Conservation (phyloP, 805 yeast species). For the Torulaspora quercuum region DNA sequence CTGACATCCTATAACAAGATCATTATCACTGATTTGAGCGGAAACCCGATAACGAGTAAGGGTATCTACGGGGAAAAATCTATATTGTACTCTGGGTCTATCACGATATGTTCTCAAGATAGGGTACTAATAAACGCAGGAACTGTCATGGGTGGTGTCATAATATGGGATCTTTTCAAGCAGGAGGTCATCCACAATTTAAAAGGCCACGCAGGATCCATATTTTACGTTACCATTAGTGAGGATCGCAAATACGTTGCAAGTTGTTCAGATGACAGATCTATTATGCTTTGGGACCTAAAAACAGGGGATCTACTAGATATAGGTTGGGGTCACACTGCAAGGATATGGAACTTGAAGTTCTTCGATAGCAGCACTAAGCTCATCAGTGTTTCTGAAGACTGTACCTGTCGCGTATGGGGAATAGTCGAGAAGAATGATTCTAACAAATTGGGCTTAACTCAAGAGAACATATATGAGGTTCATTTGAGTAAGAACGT, state of each 20-base stretch:
- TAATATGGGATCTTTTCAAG: conserved; percentile 63
- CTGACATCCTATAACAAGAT: conserved; percentile 76
- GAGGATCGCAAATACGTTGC: conserved; percentile 51
- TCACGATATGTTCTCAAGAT: conserved; percentile 44
- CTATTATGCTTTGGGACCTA: conserved; percentile 73
- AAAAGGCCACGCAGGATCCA: conserved; percentile 84
- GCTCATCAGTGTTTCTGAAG: conserved; percentile 76
- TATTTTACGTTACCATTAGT: conserved; percentile 73
- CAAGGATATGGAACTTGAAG: conserved; percentile 83
- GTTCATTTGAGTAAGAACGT: conserved; percentile 82
- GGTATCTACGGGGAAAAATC: conserved; percentile 65
- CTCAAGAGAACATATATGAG: conserved; percentile 46
- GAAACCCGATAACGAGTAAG: conserved; percentile 29
- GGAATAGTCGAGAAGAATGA: conserved; percentile 34
- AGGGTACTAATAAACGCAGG: conserved; percentile 73
- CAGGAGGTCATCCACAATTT: conserved; percentile 50
- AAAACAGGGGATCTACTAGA: conserved; percentile 56
- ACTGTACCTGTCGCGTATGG: conserved; percentile 84
- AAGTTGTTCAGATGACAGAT: conserved; percentile 92
- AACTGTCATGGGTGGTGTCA: conserved; percentile 85
- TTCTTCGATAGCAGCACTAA: conserved; percentile 45
- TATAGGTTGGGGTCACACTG: conserved; percentile 94
- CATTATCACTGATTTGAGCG: conserved; percentile 32
- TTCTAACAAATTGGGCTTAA: conserved; percentile 15
- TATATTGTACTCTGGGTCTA: conserved; percentile 81